A percentile compares a stretch with the other conserved stretches of the same genome.
These are phyloP conservation scores for Lactuca saligna DNA, from an alignment of 129 eudicot genomes.

Conservation along the genomic window DNA sequence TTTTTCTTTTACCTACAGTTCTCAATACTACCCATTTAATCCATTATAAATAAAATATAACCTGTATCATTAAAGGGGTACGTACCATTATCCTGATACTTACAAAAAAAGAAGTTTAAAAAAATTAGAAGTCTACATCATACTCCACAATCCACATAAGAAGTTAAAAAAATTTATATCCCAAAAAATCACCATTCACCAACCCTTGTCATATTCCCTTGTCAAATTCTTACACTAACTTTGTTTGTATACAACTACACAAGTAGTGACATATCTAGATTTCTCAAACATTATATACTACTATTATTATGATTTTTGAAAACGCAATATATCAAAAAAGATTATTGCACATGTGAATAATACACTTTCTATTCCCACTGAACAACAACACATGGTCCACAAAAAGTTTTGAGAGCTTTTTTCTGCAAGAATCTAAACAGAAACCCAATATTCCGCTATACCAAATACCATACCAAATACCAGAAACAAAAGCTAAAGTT, in stretches of 20 bases:
- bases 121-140: background rate
- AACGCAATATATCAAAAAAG: background rate
- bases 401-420: constrained; percentile 25
- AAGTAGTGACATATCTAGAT: background rate
- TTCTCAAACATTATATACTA: background rate
- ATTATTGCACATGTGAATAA: constrained; percentile 15
- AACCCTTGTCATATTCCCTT: constrained; percentile 31
- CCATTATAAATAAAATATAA: no score
- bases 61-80: background rate
- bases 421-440: constrained; percentile 21
- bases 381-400: constrained; percentile 23
- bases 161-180: constrained; percentile 20
- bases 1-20: no score
- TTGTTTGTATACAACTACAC: constrained; percentile 9
- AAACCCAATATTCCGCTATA: constrained; percentile 15
- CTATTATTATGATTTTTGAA: background rate
- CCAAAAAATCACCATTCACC: constrained; percentile 21
- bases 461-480: constrained; percentile 18
- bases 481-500: constrained; percentile 28
- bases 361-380: constrained; percentile 23
- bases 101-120: background rate
- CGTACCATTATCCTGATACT: background rate
- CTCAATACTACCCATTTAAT: no score
- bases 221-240: background rate
- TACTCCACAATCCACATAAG: constrained; percentile 22